Evolutionary conservation across 1,139 yeast genomes (phyloP).

Genomic region (Wickerhamiella infanticola): DNA sequence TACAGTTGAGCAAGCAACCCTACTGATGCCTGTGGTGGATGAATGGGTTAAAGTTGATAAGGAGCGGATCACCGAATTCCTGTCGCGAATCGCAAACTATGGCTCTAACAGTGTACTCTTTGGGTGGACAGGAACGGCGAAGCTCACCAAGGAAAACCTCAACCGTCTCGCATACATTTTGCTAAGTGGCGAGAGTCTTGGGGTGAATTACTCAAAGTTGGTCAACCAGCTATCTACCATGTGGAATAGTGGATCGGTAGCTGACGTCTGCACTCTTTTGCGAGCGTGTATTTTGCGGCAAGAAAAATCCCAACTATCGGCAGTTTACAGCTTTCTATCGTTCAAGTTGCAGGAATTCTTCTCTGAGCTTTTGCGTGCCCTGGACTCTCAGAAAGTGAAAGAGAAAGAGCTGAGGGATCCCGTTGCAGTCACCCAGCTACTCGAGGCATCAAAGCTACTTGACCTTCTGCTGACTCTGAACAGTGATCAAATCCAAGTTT

Average conservation of each 20-base stretch:
- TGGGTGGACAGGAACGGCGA: conserved; percentile 63
- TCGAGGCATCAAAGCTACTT: conserved; percentile 53
- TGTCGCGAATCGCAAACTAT: conserved; percentile 32
- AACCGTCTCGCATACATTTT: conserved; percentile 49
- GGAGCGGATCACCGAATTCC: conserved; percentile 43
- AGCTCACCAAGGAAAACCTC: conserved; percentile 34
- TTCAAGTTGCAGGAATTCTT: conserved; percentile 45
- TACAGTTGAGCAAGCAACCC: conserved; percentile 18
- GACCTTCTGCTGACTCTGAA: conserved; percentile 56
- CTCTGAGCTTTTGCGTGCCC: conserved; percentile 25
- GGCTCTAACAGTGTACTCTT: conserved; percentile 40
- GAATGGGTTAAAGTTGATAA: conserved; percentile 46
- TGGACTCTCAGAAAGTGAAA: conserved; percentile 24
- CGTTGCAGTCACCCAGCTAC: conserved; percentile 12
- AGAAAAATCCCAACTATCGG: conserved; percentile 46
- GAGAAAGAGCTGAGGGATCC: conserved; percentile 24
- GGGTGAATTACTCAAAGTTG: conserved; percentile 35
- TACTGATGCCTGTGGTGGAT: conserved; percentile 38
- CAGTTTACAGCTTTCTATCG: conserved; percentile 56
- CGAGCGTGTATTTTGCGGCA: conserved; percentile 50
- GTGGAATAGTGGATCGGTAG: conserved; percentile 9
- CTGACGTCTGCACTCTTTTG: conserved; percentile 35
- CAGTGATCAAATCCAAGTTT: conserved; percentile 61
- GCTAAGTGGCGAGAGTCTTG: conserved; percentile 41
- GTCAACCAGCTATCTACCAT: conserved; percentile 32